Conservation (phyloP, 192 early-diverging fungal genomes). For the Thamnidium elegans region DNA sequence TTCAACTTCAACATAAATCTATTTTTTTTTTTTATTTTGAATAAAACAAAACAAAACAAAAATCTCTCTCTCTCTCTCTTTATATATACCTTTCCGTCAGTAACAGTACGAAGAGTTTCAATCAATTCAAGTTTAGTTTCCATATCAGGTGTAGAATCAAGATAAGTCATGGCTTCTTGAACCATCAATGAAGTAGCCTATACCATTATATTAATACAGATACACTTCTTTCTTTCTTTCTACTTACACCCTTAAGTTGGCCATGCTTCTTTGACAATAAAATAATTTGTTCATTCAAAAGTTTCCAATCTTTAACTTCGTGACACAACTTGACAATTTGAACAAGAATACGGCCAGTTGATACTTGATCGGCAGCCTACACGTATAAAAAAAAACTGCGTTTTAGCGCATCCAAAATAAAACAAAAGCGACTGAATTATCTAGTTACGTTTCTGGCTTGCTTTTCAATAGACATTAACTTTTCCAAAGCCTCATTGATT, state of each 20-base stretch:
- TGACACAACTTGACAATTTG: slow-evolving; percentile 74
- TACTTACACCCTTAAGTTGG: slow-evolving; percentile 77
- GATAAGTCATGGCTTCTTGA: slow-evolving; percentile 82
- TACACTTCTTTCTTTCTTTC: not conserved
- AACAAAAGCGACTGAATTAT: not conserved
- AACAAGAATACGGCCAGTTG: slow-evolving; percentile 83
- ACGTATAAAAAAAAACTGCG: not conserved
- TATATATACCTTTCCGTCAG: slow-evolving; percentile 87
- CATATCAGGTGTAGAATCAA: slow-evolving; percentile 85
- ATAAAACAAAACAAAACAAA: not conserved
- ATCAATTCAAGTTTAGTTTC: slow-evolving; percentile 87
- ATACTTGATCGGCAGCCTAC: slow-evolving; percentile 83
- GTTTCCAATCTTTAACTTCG: slow-evolving; percentile 76
- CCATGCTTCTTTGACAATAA: slow-evolving; percentile 97
- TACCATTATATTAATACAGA: not conserved
- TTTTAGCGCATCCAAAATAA: not conserved
- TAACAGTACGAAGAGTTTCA: slow-evolving; percentile 89
- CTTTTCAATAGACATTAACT: slow-evolving; percentile 86
- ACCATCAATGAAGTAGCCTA: slow-evolving; percentile 95
- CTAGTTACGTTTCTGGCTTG: slow-evolving; percentile 85
- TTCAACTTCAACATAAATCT: slow-evolving; percentile 99
- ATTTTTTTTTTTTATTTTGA: not conserved
- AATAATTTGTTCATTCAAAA: slow-evolving; percentile 89
- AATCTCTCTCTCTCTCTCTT: not conserved
- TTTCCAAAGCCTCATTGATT: slow-evolving; percentile 84